A percentile compares a stretch with the other conserved stretches of the same genome.
phyloP scores from a whole-genome alignment of 202 grass and related monocot genomes.

The Dendrocalamus latiflorus region DNA sequence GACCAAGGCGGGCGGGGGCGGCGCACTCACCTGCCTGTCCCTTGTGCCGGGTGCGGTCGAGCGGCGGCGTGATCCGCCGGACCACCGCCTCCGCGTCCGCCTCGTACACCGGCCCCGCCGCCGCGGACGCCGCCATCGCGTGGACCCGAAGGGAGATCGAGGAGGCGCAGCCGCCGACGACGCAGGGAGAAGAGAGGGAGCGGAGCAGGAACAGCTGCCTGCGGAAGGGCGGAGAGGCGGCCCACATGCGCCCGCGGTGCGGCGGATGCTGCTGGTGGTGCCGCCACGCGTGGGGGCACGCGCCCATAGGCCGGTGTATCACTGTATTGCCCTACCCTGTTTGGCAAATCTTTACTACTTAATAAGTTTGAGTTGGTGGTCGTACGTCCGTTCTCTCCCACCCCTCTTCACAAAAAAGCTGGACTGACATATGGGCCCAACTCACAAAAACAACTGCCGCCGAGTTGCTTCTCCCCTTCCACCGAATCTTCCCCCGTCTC shows the following conservation, averaged over 20 bases:
- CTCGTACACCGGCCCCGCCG: conserved; percentile 38
- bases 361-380: no score
- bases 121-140: conserved; percentile 33
- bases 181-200: conserved; percentile 26
- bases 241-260: conserved; percentile 46
- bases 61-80: conserved; percentile 64
- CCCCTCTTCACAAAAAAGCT: no score
- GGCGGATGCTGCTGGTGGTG: background rate
- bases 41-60: conserved; percentile 60
- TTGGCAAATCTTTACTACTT: no score
- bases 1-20: no score
- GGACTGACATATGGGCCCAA: no score
- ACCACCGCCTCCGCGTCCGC: conserved; percentile 68
- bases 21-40: conserved; percentile 67
- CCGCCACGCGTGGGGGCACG: conserved; percentile 25
- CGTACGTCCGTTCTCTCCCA: no score
- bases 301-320: conserved; percentile 14
- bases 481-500: no score
- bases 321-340: no score
- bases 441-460: no score
- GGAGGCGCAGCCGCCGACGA: background rate
- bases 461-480: no score
- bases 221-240: conserved; percentile 48
- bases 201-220: conserved; percentile 66
- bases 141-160: background rate